Percentiles rank a stretch among this genome's conserved stretches.
Evolutionary conservation across 1,284 basidiomycete species (phyloP).

Genomic region (Tilletia indica): DNA sequence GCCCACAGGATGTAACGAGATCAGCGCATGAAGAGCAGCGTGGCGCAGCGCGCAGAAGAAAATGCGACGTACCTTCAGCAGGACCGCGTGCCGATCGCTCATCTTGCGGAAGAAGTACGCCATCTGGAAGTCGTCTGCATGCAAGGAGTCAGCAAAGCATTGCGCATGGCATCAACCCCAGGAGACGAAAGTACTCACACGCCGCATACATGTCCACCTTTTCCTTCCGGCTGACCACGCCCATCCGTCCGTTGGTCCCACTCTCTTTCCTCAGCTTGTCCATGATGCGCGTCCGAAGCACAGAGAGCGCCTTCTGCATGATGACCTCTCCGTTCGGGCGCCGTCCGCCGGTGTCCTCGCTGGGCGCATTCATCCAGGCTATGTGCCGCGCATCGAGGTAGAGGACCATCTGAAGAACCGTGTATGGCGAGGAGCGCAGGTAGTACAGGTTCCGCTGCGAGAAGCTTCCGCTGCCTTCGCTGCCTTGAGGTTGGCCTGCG

Average conservation of each 20-base stretch:
- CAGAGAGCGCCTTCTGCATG: slow-evolving; percentile 24
- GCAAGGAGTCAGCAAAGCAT: neutral
- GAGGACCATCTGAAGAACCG: slow-evolving; percentile 56
- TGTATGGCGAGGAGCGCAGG: slow-evolving; percentile 54
- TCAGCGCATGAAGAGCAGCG: neutral
- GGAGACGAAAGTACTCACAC: slow-evolving; percentile 9
- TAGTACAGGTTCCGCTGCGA: slow-evolving; percentile 55
- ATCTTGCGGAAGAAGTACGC: slow-evolving; percentile 57
- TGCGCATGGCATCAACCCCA: slow-evolving; percentile 26
- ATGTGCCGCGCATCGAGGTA: slow-evolving; percentile 57
- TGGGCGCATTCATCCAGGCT: slow-evolving; percentile 55
- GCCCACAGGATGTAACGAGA: neutral
- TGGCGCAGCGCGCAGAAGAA: neutral
- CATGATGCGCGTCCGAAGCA: slow-evolving; percentile 40
- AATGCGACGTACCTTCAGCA: slow-evolving; percentile 47
- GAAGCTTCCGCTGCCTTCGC: slow-evolving; percentile 26
- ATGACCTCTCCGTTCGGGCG: slow-evolving; percentile 8
- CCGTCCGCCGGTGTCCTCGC: slow-evolving; percentile 21
- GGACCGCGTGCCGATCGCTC: slow-evolving; percentile 54
- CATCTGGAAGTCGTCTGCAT: slow-evolving; percentile 49
- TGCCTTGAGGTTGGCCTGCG: neutral
- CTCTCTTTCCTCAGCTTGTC: slow-evolving; percentile 52
- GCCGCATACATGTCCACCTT: slow-evolving; percentile 54
- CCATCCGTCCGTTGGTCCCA: slow-evolving; percentile 26
- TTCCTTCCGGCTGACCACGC: slow-evolving; percentile 41